Base-by-base conservation (phyloP, 495 filamentous ascomycete genomes). In the Lasiosphaeriaceae sp. region DNA sequence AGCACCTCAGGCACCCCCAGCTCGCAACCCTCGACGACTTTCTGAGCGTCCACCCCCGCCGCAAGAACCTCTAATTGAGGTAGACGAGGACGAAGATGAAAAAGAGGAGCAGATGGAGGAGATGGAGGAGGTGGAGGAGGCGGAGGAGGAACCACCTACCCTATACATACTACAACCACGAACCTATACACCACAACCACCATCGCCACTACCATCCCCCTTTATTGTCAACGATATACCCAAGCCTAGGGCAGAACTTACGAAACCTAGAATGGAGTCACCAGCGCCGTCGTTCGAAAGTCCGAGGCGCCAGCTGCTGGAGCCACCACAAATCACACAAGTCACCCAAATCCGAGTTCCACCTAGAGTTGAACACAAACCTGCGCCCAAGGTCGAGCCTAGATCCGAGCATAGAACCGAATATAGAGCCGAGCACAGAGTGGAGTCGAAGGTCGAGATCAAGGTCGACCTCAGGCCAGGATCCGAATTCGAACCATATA, bases 121-220 rank as follows among this genome's bases (percentile, higher is more conserved):
- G 23, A n/a, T n/a, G 26, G 26, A 31, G 26, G 26, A 31, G 26
- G 34, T 23, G 31, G 22, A 46, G 22, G 44, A 54, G 23, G 35
- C 56, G 9, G 54, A 64, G 1, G 67, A 70, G 23, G 69, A 72
- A 44, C 65, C 3, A 9, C 3, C 68, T 12, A 63, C 69, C 0
- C 54, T 80, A 14, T 80, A 74, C 57, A 71, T 81, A 17, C 60
- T 83, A 35, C 76, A 80, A 52, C 80, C 80, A 12, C 72, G 73
- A 50, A 82, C 78, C 1, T 83, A 82, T 59, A 82, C 76, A 9
- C 80, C 80, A 0, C 70, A 74, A 31, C 76, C 75, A 7, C 75
- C 79, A 7, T 72, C 71, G 16, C 76, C 76, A 14, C 60, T 76
- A 22, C 76, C 76, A n/a, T 79, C 77, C 8, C 75, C 76, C 14